Base-by-base conservation (phyloP, 768 basidiomycete genomes). In the Lactarius quietus region DNA sequence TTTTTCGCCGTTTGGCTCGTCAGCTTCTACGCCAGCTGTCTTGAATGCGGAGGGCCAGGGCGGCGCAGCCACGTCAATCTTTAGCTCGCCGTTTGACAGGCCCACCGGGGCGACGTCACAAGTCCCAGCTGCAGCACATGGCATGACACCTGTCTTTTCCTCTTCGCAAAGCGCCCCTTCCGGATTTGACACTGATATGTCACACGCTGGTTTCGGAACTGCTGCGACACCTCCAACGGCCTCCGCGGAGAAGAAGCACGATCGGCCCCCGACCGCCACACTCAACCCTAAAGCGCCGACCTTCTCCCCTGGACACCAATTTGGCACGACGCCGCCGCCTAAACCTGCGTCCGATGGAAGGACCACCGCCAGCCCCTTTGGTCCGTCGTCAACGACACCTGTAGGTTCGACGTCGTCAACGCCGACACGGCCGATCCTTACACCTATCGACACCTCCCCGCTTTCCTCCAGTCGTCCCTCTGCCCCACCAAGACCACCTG, bases 261-360 rank as follows among this genome's bases (percentile, higher is more conserved):
- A 54, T 43, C 57, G 38, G 41, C n/a, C 62, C 23, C 36, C 45
- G 1, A 33, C 61, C 3, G 35, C 43, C 29, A 43, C 60, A 3
- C 59, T 69, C 3, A 68, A 70, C 33, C 70, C 70, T 28, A 55
- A 65, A 4, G 72, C 68, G 3, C 39, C 66, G 15, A 26, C 69
- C 7, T 71, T 70, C 68, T 15, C 72, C 61, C 43, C 72, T 20
- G 60, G 28, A 23, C 53, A 64, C 58, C 62, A 6, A 59, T 70
- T 41, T 45, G 61, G 26, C 39, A 53, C 10, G 6, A 61, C 70
- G 10, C 68, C 70, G 10, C 68, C 71, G 26, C 71, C 72, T 1
- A 63, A 65, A 4, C 71, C 73, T 26, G 36, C 26, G 35, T 20
- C 43, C 12, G n/a, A 39, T 36, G 61, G 23, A 56, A 35, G 6